Evolutionary conservation across 75 land plant genomes (phyloP), one percentile per base, ranked within the genome.

Genomic region (Cryptomeria japonica): DNA sequence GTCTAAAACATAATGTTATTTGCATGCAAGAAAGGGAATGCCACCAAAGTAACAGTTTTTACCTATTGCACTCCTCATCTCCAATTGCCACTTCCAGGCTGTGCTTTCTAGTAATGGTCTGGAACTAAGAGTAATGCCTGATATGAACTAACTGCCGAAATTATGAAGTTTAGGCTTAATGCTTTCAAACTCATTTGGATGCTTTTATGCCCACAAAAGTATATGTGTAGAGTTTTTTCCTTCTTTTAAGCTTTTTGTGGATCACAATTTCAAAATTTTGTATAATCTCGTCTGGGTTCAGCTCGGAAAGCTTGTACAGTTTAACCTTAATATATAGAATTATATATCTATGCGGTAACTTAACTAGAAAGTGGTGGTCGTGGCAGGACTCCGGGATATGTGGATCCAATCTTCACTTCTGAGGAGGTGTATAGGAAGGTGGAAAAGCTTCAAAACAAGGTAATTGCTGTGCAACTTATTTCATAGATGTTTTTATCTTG

Each of bases 341-440:
- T 83, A 16, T 31, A 86, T 72, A 64, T 38, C 44, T 73, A 83
- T 38, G 53, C 22, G 32, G 49, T 80, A 19, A 32, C 61, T 72
- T 41, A 22, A n/a, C 37, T 47, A 31, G 32, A 41, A 47, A 25
- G 7, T 86, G 68, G 11, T 44, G 38, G 37, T 39, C 44, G 37
- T 25, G 80, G 25, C 89, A 95, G 97, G 91, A 92, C 83, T 64
- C 83, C 93, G 87, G 91, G 32, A 49, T 87, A 85, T 51, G 89
- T 86, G 79, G 89, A 86, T n/a, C 96, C 96, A 6, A 94, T 79
- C 18, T 95, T 92, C 85, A 93, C 94, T 37, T 94, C 96, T 4
- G 95, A 93, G 58, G 95, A 96, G 75, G 91, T 94, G 10, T 91
- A 91, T 82, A 72, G 39, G 46, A 94, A 96, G 85, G 51, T 92